Base-by-base conservation (phyloP, 2,329 filamentous ascomycete genomes). In the Grosmannia clavigera region DNA sequence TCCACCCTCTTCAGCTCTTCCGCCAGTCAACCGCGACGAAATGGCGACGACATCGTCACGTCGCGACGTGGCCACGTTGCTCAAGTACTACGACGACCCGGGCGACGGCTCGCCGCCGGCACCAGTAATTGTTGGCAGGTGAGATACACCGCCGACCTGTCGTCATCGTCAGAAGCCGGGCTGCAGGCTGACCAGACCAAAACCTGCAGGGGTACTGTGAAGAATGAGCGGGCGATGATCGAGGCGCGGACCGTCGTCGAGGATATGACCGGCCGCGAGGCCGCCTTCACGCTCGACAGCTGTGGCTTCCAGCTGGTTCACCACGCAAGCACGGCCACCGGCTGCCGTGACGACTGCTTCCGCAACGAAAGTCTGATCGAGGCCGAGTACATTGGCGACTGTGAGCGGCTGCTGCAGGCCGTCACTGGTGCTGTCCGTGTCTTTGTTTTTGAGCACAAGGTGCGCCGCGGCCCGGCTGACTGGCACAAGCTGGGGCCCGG, bases 401-500 rank as follows among this genome's bases (percentile, higher is more conserved):
- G 87, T 22, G 82, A 85, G 69, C 70, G 78, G 33, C 68, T 88
- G 35, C 68, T 66, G 1, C 61, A 59, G 48, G 46, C 62, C 11
- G 58, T 56, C 68, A 85, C 82, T 19, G 82, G 81, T 3, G 81
- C 77, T 2, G 69, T 68, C 33, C 76, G 77, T 27, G 70, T 84
- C 64, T 77, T 81, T 72, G 82, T 85, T 67, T 86, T 85, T 67
- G 80, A 84, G 70, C 84, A 90, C 71, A 90, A 86, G 12, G 83
- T 89, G 65, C 82, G 88, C 43, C 69, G 71, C 53, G 73, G 73
- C 0, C 73, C 72, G 7, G 71, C 73, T 3, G 68, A 75, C 60
- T 90, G 86, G 85, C 82, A 84, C 68, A 87, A 86, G 66, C 70
- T 86, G 74, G 82, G 84, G 74, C 60, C 83, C 77, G 29, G 85